A percentile compares a stretch with the other conserved stretches of the same genome.
Evolutionary conservation across 2,329 filamentous ascomycete species (phyloP).

Genomic region (Hypomyces rosellus): DNA sequence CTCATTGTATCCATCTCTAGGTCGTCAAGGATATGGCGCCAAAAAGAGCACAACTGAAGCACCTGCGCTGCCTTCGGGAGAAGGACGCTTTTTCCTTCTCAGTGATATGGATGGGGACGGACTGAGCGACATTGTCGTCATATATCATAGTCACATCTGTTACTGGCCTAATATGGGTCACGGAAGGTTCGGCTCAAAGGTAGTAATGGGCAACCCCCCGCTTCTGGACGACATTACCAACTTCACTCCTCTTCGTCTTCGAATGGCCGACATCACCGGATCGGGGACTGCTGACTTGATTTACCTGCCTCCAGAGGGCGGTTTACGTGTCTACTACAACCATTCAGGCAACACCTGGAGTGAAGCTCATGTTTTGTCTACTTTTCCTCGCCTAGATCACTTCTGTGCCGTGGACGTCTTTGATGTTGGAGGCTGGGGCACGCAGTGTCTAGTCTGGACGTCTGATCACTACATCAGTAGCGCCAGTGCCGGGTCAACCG

Average conservation of each 20-base stretch:
- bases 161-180: no score
- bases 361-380: neutral
- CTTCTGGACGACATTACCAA: neutral
- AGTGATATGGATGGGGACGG: no score
- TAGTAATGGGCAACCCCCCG: neutral
- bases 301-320: slow-evolving; percentile 16
- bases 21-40: neutral
- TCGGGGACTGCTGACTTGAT: slow-evolving; percentile 22
- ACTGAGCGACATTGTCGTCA: no score
- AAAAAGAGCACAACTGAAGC: neutral
- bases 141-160: no score
- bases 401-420: neutral
- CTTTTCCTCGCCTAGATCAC: neutral
- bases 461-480: neutral
- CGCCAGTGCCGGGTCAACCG: neutral
- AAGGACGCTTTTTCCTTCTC: neutral
- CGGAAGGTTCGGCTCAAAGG: no score
- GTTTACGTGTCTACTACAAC: neutral
- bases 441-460: neutral
- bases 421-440: neutral
- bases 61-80: neutral
- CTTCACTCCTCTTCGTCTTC: neutral
- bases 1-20: neutral
- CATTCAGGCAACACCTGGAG: neutral
- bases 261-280: slow-evolving; percentile 19